phyloP scores from a whole-genome alignment of 345 rosid species.

The Brassica nigra region DNA sequence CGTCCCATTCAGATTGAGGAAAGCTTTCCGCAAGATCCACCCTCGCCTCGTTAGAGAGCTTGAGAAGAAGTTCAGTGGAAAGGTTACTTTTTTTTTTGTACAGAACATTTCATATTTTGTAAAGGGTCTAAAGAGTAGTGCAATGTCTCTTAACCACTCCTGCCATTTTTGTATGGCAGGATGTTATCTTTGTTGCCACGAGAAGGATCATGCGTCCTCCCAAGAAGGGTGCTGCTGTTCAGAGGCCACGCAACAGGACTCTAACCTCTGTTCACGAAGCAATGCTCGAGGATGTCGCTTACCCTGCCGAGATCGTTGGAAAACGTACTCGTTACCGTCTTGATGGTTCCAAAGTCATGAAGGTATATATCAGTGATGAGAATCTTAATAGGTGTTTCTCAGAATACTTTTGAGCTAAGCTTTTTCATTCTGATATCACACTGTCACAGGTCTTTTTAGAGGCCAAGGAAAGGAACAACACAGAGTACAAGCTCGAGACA shows the following conservation, averaged over 20 bases:
- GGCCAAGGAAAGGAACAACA: conserved; percentile 78
- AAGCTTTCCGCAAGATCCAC: conserved; percentile 83
- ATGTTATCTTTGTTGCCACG: conserved; percentile 73
- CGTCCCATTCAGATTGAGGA: conserved; percentile 89
- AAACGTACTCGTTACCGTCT: conserved; percentile 71
- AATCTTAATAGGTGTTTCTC: neutral
- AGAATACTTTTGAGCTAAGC: neutral
- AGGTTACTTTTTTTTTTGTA: conserved; percentile 42
- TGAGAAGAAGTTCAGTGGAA: conserved; percentile 96
- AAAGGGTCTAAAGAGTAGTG: neutral
- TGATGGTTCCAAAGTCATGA: conserved; percentile 81
- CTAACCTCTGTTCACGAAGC: conserved; percentile 82
- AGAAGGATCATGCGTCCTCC: conserved; percentile 86
- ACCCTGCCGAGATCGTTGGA: conserved; percentile 93
- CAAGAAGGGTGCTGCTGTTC: conserved; percentile 91
- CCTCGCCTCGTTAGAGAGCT: conserved; percentile 83
- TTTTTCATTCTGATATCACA: neutral
- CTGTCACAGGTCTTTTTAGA: conserved; percentile 68
- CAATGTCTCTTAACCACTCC: neutral
- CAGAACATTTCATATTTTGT: neutral
- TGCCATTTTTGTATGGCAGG: conserved; percentile 41
- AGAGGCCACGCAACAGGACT: conserved; percentile 81
- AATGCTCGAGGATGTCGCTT: conserved; percentile 77
- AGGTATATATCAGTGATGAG: conserved; percentile 43
- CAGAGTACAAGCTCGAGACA: conserved; percentile 76